Conservation (phyloP, 2,329 filamentous ascomycete genomes). For the Colletotrichum camelliae region DNA sequence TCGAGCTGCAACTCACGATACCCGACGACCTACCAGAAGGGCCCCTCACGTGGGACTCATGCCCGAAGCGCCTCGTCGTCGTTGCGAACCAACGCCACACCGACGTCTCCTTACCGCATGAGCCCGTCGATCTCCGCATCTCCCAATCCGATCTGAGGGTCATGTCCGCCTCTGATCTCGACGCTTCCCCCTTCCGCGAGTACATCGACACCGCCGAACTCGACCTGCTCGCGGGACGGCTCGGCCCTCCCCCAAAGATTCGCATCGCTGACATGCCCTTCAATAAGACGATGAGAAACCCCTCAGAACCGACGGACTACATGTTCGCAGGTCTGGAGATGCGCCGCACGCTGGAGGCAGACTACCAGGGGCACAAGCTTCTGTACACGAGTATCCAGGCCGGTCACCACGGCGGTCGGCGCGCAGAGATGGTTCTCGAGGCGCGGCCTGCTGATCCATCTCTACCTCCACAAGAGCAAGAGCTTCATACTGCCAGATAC, state of each 20-base stretch:
- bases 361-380: slow-evolving; percentile 49
- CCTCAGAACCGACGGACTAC: slow-evolving; percentile 21
- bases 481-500: not conserved
- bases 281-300: not conserved
- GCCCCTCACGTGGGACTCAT: slow-evolving; percentile 20
- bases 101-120: slow-evolving; percentile 52
- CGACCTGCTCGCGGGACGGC: slow-evolving; percentile 44
- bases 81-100: slow-evolving; percentile 40
- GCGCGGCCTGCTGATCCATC: not conserved
- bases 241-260: slow-evolving; percentile 42
- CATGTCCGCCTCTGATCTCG: slow-evolving; percentile 21
- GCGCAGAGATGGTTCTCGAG: slow-evolving; percentile 55
- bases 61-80: slow-evolving; percentile 36
- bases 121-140: slow-evolving; percentile 55
- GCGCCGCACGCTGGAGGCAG: slow-evolving; percentile 48
- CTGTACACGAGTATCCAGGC: slow-evolving; percentile 58
- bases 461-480: not conserved
- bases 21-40: slow-evolving; percentile 15
- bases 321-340: slow-evolving; percentile 59
- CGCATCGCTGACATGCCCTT: slow-evolving; percentile 21
- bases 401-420: slow-evolving; percentile 54
- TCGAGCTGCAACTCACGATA: slow-evolving; percentile 22
- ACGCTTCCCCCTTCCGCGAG: slow-evolving; percentile 37
- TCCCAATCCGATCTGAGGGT: slow-evolving; percentile 38
- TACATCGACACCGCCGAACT: slow-evolving; percentile 53